Conservation (phyloP, 2,329 filamentous ascomycete species). For the Hortaea sp. region DNA sequence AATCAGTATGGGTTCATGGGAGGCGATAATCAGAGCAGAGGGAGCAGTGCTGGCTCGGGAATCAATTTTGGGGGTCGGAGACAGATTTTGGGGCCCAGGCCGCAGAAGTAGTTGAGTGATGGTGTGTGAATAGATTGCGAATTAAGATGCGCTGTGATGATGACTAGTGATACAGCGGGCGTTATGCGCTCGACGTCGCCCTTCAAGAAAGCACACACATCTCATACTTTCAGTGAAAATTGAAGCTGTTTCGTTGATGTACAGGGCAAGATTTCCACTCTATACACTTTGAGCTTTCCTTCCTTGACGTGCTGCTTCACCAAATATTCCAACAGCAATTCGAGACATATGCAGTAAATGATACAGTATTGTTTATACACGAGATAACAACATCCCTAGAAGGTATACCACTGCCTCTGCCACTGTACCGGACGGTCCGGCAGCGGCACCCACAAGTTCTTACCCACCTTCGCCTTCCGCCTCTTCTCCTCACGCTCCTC, state of each 20-base stretch:
- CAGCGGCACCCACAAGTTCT: slow-evolving; percentile 76
- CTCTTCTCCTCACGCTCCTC: slow-evolving; percentile 69
- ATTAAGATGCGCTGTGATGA: not conserved
- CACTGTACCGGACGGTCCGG: slow-evolving; percentile 76
- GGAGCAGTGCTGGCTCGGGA: slow-evolving; percentile 50
- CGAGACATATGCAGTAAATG: too few relatives aligned
- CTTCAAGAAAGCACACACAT: too few relatives aligned
- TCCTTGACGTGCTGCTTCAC: too few relatives aligned
- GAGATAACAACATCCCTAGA: not conserved
- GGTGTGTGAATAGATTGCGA: too few relatives aligned
- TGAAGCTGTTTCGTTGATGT: too few relatives aligned
- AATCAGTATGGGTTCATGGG: slow-evolving; percentile 68
- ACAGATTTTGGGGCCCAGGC: slow-evolving; percentile 67
- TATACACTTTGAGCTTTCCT: too few relatives aligned
- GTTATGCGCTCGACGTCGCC: too few relatives aligned
- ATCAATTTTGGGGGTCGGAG: slow-evolving; percentile 55
- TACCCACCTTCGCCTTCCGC: slow-evolving; percentile 51
- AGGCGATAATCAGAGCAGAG: slow-evolving; percentile 62
- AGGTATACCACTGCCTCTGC: slow-evolving; percentile 80
- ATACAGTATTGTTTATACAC: too few relatives aligned
- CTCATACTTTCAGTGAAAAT: too few relatives aligned
- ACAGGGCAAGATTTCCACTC: too few relatives aligned
- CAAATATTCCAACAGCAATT: too few relatives aligned
- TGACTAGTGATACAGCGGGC: too few relatives aligned
- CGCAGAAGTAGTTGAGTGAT: slow-evolving; percentile 1